Percentiles rank a stretch among this genome's conserved stretches.
Evolutionary conservation across 208 protist species (phyloP).

Genomic region (Endotrypanum monterogeii): DNA sequence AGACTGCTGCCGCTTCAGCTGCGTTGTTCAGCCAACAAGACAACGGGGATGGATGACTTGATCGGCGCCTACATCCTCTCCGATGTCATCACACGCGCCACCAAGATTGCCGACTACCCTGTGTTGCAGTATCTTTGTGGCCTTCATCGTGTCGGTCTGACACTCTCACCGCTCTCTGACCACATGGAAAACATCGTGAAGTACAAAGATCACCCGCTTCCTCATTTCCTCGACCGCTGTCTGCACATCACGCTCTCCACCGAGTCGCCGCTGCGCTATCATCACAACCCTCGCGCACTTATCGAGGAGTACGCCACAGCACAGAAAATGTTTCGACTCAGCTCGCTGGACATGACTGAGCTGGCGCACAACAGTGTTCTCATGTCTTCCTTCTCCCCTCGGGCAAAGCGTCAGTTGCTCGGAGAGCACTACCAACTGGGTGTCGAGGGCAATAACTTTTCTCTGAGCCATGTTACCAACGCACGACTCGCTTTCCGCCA

Average conservation of each 20-base stretch:
- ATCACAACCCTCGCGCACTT: constrained; percentile 76
- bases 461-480: constrained; percentile 82
- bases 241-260: constrained; percentile 97
- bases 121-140: constrained; percentile 98
- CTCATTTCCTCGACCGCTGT: constrained; percentile 94
- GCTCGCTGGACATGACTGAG: constrained; percentile 88
- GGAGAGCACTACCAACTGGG: constrained; percentile 69
- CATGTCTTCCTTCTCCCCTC: constrained; percentile 79
- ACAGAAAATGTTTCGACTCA: constrained; percentile 86
- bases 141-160: constrained; percentile 95
- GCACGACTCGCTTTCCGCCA: constrained; percentile 86
- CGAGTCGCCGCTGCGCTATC: constrained; percentile 94
- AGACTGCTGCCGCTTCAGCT: constrained; percentile 88
- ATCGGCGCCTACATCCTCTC: constrained; percentile 94
- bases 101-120: constrained; percentile 92
- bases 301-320: constrained; percentile 92
- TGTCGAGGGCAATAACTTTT: constrained; percentile 73
- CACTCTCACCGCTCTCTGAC: constrained; percentile 97
- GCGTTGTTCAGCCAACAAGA: constrained; percentile 93
- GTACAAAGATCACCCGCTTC: constrained; percentile 95
- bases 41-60: constrained; percentile 86
- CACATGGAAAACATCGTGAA: constrained; percentile 94
- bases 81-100: constrained; percentile 96
- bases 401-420: constrained; percentile 82
- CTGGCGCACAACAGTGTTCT: constrained; percentile 88